phyloP scores from a whole-genome alignment of 2,329 filamentous ascomycete species.

The Talaromyces amestolkiae region DNA sequence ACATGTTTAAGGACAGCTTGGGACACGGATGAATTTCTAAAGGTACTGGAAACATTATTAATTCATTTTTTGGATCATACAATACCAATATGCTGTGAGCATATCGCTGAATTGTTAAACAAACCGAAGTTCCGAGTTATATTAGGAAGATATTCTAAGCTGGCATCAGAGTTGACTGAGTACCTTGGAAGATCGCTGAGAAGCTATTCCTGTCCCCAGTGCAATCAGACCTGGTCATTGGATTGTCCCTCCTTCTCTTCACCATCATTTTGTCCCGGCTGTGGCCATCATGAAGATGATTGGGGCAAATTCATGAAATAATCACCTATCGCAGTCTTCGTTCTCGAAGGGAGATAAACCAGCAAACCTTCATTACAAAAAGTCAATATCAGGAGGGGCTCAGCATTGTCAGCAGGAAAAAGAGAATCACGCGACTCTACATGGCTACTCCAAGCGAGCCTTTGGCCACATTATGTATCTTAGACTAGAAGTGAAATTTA shows the following conservation, averaged over 20 bases:
- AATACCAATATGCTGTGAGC: not conserved
- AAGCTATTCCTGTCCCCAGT: not conserved
- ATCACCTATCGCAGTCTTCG: constrained; percentile 23
- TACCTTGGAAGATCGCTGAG: not conserved
- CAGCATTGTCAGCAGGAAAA: constrained; percentile 14
- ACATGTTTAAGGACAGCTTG: not conserved
- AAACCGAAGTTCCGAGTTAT: not conserved
- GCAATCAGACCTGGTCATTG: not conserved
- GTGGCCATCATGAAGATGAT: not conserved
- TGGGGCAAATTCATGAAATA: not conserved
- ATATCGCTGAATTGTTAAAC: not conserved
- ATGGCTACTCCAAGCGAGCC: constrained; percentile 60
- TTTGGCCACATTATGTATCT: constrained; percentile 49
- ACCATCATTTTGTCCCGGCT: not conserved
- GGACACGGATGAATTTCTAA: not conserved
- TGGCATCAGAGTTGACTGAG: not conserved
- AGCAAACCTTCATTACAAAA: constrained; percentile 21
- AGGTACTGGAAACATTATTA: not conserved
- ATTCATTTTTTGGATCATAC: fast-evolving
- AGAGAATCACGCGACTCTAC: constrained; percentile 43
- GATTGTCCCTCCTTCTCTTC: not conserved
- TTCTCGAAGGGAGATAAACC: constrained; percentile 22
- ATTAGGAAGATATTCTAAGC: not conserved
- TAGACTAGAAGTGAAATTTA: too few relatives aligned
- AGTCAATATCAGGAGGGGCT: not conserved